phyloP scores from a whole-genome alignment of 306 rosid genomes.

The Prunus armeniaca region DNA sequence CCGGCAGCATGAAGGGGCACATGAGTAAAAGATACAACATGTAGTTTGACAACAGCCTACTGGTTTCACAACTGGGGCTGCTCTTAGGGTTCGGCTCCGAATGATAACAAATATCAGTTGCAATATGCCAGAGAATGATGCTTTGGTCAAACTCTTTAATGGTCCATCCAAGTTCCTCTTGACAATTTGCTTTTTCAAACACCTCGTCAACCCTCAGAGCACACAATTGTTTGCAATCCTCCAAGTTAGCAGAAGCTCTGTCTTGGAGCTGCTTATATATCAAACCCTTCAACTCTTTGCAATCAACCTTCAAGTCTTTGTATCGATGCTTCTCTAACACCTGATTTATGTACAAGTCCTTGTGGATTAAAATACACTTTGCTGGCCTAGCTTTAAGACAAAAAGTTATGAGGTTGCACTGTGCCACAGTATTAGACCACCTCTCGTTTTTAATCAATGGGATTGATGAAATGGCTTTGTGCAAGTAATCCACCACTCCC shows the following conservation, averaged over 20 bases:
- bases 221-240: not conserved
- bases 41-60: not conserved
- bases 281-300: slow-evolving; percentile 4
- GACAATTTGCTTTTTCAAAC: no score
- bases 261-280: slow-evolving; percentile 11
- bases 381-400: slow-evolving; percentile 12
- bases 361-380: not conserved
- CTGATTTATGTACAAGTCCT: not conserved
- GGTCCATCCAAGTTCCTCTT: no score
- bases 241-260: not conserved
- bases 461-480: not conserved
- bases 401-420: slow-evolving; percentile 17
- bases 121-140: slow-evolving; percentile 20
- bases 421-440: slow-evolving; percentile 34
- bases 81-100: not conserved
- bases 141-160: not conserved
- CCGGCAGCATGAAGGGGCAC: slow-evolving; percentile 2
- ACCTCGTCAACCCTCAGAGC: not conserved
- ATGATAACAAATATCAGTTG: not conserved
- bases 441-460: not conserved
- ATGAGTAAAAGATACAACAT: slow-evolving; percentile 7
- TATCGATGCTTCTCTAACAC: slow-evolving; percentile 15
- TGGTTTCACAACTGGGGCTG: not conserved
- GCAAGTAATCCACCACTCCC: not conserved
- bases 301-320: not conserved